Evolutionary conservation across 2,329 filamentous ascomycete species (phyloP).

Genomic region (Paraconiothyrium sp.): DNA sequence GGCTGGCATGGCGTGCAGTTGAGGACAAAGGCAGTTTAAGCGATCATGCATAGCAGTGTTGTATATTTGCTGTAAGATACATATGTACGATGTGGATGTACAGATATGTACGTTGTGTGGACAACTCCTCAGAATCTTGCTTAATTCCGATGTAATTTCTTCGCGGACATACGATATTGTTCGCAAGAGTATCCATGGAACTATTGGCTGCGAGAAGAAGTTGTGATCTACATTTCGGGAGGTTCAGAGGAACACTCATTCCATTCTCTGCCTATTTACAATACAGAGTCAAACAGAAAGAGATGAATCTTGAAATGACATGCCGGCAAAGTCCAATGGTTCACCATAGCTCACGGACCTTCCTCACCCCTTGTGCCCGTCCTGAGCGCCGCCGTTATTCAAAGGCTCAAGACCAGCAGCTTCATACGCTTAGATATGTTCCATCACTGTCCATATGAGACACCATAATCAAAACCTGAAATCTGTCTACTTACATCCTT

Average conservation of each 20-base stretch:
- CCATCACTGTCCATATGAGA: neutral
- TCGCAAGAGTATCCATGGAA: too few relatives aligned
- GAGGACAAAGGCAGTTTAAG: slow-evolving; percentile 67
- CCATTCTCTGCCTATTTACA: too few relatives aligned
- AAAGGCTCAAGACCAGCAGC: neutral
- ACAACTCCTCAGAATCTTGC: neutral
- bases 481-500: neutral
- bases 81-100: slow-evolving; percentile 1
- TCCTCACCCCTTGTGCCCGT: neutral
- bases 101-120: neutral
- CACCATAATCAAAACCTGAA: neutral
- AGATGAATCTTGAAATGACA: neutral
- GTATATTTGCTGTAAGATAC: slow-evolving; percentile 13
- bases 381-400: too few relatives aligned
- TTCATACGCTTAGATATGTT: neutral
- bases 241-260: too few relatives aligned
- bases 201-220: too few relatives aligned
- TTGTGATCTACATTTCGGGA: too few relatives aligned
- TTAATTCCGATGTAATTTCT: neutral
- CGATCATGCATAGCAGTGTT: neutral
- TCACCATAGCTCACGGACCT: neutral
- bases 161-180: neutral
- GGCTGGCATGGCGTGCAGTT: slow-evolving; percentile 85
- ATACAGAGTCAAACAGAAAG: neutral
- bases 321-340: neutral